Percentiles rank a stretch among this genome's conserved stretches.
Evolutionary conservation across 257 asterid species (phyloP).

Genomic region (Solanum appendiculatum): DNA sequence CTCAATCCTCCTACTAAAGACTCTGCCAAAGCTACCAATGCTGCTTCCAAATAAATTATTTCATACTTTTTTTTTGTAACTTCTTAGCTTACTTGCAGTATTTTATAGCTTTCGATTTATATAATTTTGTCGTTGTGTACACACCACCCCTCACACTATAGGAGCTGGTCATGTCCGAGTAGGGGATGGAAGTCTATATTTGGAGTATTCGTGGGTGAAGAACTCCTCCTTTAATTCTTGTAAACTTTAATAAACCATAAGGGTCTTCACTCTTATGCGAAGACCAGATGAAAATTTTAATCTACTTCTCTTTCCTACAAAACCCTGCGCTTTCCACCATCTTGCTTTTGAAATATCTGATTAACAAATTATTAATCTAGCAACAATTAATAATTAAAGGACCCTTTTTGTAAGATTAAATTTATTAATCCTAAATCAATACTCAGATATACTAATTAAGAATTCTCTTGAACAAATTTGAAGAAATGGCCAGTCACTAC

Average conservation of each 20-base stretch:
- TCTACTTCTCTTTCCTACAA: not conserved
- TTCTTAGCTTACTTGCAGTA: not conserved
- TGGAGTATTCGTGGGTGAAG: not conserved
- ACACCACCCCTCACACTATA: not conserved
- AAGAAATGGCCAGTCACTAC: not conserved
- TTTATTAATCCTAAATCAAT: not conserved
- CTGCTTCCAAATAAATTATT: slow-evolving; percentile 5
- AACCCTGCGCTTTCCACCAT: too few species aligned
- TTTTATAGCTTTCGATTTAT: not conserved
- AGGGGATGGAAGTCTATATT: not conserved
- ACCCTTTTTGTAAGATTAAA: not conserved
- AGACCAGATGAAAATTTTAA: not conserved
- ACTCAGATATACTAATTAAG: not conserved
- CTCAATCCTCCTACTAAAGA: slow-evolving; percentile 41
- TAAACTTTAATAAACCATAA: not conserved
- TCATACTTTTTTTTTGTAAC: not conserved
- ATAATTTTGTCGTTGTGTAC: not conserved
- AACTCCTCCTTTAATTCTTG: not conserved
- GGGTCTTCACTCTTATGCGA: not conserved
- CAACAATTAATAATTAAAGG: not conserved
- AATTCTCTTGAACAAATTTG: not conserved
- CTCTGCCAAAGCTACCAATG: slow-evolving; percentile 5
- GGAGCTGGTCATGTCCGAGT: not conserved
- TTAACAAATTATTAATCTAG: not conserved
- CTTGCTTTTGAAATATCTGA: not conserved